Base-by-base conservation (phyloP, 257 asterid species). In the Lithospermum erythrorhizon region DNA sequence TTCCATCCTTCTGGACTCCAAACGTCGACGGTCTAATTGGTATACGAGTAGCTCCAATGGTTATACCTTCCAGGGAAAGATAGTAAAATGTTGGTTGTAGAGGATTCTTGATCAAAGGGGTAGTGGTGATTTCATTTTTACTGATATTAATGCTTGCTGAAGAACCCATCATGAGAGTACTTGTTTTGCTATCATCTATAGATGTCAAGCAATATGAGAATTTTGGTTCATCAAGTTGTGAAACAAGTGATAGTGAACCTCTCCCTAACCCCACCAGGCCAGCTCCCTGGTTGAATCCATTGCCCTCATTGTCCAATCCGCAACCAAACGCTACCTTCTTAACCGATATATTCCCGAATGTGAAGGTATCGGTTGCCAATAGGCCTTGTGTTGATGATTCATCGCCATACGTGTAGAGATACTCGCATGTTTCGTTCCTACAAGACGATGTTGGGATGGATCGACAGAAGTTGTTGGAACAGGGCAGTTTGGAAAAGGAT, bases 211-310 rank as follows among this genome's bases (percentile, higher is more conserved):
- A 87, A 21, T 90, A 90, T 0, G 97, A 81, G 35, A 90, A 87
- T 59, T 67, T 83, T 2, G 94, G 94, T 65, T 76, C 85, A n/a
- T 75, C 76, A n/a, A 90, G 84, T 51, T 90, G 97, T 18, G 95
- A 83, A 0, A 87, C 89, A 8, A 90, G 78, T 1, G 97, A 87
- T 4, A 90, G 24, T 0, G 95, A 85, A 0, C 97, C 97, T 0
- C 96, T 78, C 11, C 97, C 96, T 67, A 90, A 63, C 3, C 97
- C 97, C 7, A 87, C 90, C 1, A 90, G 73, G 54, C 97, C 97
- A 9, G 86, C 88, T 0, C 93, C 96, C 70, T 79, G 89, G n/a
- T 67, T 74, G 52, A 90, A 87, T 21, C 89, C 89, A 21, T 73
- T 66, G 1, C 95, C 95, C 19, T 87, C 83, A 52, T 90, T 90